Evolutionary conservation across 768 basidiomycete species (phyloP), one percentile per base, ranked within the genome.

Genomic region (Hericium rajendrae): DNA sequence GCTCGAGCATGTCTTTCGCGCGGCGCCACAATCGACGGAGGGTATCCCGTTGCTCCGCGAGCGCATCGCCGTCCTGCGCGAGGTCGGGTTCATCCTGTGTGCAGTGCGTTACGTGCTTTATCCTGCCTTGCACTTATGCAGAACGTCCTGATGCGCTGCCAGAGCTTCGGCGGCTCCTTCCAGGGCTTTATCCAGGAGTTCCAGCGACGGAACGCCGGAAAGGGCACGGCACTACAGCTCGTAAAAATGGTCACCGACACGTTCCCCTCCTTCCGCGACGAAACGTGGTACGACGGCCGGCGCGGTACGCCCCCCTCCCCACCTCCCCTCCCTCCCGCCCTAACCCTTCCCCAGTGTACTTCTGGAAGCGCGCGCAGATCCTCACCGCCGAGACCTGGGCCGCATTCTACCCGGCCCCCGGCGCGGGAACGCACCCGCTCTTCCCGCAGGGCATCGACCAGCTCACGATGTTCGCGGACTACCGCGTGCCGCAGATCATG

Each of bases 381-480:
- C 78, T 94, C 40, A 86, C 94, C 37, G 92, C 92, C 0, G 92
- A 95, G 67, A 84, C 83, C 0, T 94, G 91, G 92, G 92, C 93
- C 2, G 91, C 92, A 2, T 93, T 94, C 74, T 88, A 86, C 68
- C 90, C 90, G 1, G 65, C 72, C 3, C 69, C 74, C 2, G 58
- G 72, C 11, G 57, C 67, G 6, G 63, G 73, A 9, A 54, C 53
- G 0, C 91, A 94, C 67, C 91, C 91, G 3, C 72, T 93, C 46
- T 90, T 94, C 71, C 85, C 86, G 3, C 73, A 77, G 15, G 85
- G 84, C 4, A 73, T 84, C 18, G 74, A 76, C 39, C 72, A 83
- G 51, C 78, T 94, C 11, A 93, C 92, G 20, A 94, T 94, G 93
- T 95, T 95, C 69, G 90, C 93, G 4, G 92, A 94, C 73, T 93